Percentiles rank a stretch among this genome's conserved stretches.
phyloP scores from a whole-genome alignment of 495 filamentous ascomycete genomes.

The Trichoderma orchidacearum region DNA sequence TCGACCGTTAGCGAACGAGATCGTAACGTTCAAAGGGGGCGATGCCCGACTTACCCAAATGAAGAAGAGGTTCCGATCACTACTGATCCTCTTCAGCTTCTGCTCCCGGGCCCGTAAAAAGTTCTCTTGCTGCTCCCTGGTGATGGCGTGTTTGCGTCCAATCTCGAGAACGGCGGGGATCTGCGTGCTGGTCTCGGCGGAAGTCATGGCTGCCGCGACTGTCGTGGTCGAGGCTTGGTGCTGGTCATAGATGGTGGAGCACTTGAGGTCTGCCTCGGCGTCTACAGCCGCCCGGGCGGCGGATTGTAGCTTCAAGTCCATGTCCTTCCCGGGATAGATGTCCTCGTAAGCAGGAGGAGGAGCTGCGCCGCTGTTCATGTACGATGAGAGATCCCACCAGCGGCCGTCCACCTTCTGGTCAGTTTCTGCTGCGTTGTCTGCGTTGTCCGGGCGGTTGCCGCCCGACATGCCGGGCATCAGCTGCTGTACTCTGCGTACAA shows the following conservation, averaged over 20 bases:
- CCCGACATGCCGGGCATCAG: constrained; percentile 52
- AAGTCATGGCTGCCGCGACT: constrained; percentile 3
- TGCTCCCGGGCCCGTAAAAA: constrained; percentile 56
- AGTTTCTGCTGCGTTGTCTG: constrained; percentile 19
- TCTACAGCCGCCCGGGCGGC: constrained; percentile 50
- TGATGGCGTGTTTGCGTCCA: constrained; percentile 38
- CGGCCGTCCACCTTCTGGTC: constrained; percentile 36
- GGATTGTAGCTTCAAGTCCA: constrained; percentile 39
- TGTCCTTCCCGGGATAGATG: constrained; percentile 46
- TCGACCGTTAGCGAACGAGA: constrained; percentile 9
- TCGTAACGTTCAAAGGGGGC: constrained; percentile 13
- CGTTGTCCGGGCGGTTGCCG: constrained; percentile 21
- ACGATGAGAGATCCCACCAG: constrained; percentile 55
- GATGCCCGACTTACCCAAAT: constrained; percentile 51
- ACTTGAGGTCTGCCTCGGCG: constrained; percentile 52
- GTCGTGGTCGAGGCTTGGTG: constrained; percentile 10
- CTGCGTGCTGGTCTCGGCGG: constrained; percentile 9
- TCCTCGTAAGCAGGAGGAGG: constrained; percentile 70
- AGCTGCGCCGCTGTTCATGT: constrained; percentile 17
- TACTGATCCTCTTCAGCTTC: constrained; percentile 59
- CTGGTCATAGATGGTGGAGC: constrained; percentile 42
- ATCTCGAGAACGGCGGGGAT: constrained; percentile 36
- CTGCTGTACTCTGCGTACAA: constrained; percentile 61
- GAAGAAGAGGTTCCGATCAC: constrained; percentile 70
- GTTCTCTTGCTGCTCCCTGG: constrained; percentile 61